These are phyloP conservation scores for Closterium sp. DNA, from an alignment of 139 green algal species.

Conservation along the genomic window DNA sequence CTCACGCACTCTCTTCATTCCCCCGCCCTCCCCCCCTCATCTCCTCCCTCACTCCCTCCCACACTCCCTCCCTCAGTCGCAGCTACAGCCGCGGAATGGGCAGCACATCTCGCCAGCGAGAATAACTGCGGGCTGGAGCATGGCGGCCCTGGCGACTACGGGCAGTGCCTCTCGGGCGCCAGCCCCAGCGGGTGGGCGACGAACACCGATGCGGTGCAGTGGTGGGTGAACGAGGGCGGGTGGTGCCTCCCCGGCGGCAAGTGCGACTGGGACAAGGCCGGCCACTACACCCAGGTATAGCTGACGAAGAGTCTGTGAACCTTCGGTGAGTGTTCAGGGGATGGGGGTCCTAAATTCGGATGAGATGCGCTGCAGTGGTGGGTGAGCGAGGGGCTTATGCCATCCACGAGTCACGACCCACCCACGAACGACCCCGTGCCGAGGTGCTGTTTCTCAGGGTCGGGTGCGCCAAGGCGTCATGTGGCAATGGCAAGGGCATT, in stretches of 20 bases:
- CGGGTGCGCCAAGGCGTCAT: not conserved
- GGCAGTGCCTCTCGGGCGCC: not conserved
- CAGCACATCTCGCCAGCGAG: not conserved
- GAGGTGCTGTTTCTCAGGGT: not conserved
- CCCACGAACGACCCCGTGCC: too few species aligned
- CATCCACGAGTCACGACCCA: too few species aligned
- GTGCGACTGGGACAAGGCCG: not conserved
- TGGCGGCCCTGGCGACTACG: not conserved
- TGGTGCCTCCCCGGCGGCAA: too few species aligned
- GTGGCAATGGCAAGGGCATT: too few species aligned
- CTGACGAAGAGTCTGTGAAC: too few species aligned
- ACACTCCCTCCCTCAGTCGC: not conserved
- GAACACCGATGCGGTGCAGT: not conserved
- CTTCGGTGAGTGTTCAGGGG: not conserved
- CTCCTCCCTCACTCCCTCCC: not conserved
- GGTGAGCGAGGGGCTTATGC: too few species aligned
- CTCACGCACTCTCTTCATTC: too few species aligned
- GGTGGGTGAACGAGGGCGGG: not conserved
- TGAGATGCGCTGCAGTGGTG: too few species aligned
- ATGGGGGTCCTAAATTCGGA: too few species aligned
- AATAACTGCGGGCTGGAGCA: not conserved
- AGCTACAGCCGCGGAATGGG: not conserved
- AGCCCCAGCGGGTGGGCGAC: not conserved
- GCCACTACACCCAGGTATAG: not conserved
- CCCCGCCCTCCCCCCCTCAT: too few species aligned